Base-by-base conservation (phyloP, 1,284 basidiomycete species). In the Leccinum angustisporum region DNA sequence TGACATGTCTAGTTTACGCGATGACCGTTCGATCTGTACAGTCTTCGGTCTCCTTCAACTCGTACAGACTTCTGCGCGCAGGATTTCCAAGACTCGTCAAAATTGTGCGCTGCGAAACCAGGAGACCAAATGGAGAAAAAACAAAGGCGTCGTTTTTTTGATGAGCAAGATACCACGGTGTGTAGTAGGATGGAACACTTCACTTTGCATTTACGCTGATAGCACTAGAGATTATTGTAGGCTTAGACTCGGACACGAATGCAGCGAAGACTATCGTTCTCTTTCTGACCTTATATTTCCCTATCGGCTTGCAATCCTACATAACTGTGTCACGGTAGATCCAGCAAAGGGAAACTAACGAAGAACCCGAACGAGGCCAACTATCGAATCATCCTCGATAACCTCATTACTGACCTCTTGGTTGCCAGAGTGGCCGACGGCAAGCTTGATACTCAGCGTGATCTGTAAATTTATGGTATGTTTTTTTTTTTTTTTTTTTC, bases 381-480 rank as follows among this genome's bases (percentile, higher is more conserved):
- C 72, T 97, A 97, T 74, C 87, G 94, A 59, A 81, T 86, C 0
- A 94, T 98, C 48, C 90, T 99, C 63, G 95, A 98, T 70, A 91
- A 91, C 65, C 81, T 98, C 14, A 86, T 98, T 36, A 86, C 87
- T 5, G 97, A 99, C 71, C 79, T 98, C n/a, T 81, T 98, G n/a
- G 83, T 84, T 14, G 83, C 95, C 97, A 0, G 97, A 99, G 73
- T 99, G 96, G 95, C 97, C 97, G 1, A 96, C 92, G 7, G 93
- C 97, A 1, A 84, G 88, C 46, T 75, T 97, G 21, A 81, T 97
- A 52, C 76, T 97, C 38, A 84, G 83, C 54, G 88, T 96, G 48
- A 83, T 89, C 8, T 90, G 87, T 66, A 90, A 87, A 73, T 88
- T 88, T 66, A 91, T 97, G 90, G 94, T 94, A 63, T 18, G 81